Evolutionary conservation across 2,329 filamentous ascomycete genomes (phyloP).

Genomic region (Geosmithia flava): DNA sequence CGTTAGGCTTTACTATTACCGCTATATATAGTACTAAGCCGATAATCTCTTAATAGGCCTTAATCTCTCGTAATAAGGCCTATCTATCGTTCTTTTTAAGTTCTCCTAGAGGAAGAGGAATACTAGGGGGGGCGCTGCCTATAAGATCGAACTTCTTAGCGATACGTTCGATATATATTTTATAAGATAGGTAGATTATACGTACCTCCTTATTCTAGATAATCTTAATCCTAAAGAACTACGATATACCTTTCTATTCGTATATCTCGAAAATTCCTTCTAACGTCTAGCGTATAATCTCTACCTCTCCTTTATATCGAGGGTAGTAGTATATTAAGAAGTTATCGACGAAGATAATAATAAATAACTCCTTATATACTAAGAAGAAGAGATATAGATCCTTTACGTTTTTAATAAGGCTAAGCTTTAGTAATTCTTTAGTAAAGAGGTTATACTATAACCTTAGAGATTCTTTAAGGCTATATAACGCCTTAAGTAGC

Average conservation of each 20-base stretch:
- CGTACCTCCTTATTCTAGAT: not conserved
- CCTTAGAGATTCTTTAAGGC: not conserved
- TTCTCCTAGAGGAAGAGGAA: not conserved
- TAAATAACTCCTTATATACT: not conserved
- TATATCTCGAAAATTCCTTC: not conserved
- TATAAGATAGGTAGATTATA: not conserved
- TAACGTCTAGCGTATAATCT: not conserved
- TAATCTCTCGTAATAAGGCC: not conserved
- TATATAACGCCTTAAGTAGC: not conserved
- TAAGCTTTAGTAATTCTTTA: not conserved
- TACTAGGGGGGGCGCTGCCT: not conserved
- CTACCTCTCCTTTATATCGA: not conserved
- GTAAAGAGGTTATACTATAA: not conserved
- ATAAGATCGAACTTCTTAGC: not conserved
- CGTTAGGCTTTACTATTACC: not conserved
- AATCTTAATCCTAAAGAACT: slow-evolving; percentile 2
- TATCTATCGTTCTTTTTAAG: not conserved
- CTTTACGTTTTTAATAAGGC: not conserved
- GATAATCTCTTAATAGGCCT: not conserved
- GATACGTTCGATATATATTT: slow-evolving; percentile 1
- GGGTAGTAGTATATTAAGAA: not conserved
- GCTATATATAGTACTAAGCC: not conserved
- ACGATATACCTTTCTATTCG: not conserved
- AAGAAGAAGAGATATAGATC: not conserved
- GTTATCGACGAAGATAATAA: not conserved